These are phyloP conservation scores for Nymphaea thermarum DNA, from an alignment of 164 flowering plant genomes.

Conservation along the genomic window DNA sequence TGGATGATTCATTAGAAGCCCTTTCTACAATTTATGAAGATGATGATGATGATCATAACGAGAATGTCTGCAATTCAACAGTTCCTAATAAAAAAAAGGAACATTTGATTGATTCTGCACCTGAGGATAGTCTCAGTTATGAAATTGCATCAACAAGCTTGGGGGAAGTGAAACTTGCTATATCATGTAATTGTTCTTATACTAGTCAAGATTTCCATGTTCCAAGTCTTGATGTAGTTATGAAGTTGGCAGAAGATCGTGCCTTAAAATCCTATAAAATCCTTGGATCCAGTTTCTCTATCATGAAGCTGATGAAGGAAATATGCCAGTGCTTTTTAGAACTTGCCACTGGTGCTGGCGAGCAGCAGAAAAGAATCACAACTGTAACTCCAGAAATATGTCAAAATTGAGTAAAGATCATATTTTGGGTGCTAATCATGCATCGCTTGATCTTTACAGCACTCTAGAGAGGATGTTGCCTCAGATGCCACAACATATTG, in stretches of 20 bases:
- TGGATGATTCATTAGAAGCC: too few species aligned
- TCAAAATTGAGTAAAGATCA: too few species aligned
- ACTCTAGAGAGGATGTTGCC: background rate
- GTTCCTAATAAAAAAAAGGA: constrained; percentile 4
- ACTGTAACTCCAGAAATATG: too few species aligned
- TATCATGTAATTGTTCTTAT: constrained; percentile 16
- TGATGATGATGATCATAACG: constrained; percentile 6
- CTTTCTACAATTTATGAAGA: constrained; percentile 5
- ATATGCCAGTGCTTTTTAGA: too few species aligned
- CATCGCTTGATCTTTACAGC: background rate
- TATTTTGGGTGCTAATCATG: too few species aligned
- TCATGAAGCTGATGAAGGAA: constrained; percentile 22
- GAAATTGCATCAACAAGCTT: constrained; percentile 34
- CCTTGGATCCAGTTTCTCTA: constrained; percentile 22
- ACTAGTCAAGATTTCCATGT: constrained; percentile 14
- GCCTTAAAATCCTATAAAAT: constrained; percentile 20
- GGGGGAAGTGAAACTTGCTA: constrained; percentile 38
- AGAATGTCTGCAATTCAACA: constrained; percentile 1
- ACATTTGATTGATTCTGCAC: constrained; percentile 11
- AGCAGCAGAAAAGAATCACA: too few species aligned
- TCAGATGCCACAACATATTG: constrained; percentile 1
- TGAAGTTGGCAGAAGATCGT: constrained; percentile 28
- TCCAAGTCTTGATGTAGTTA: constrained; percentile 25
- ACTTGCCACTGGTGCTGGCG: too few species aligned
- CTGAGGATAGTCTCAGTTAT: constrained; percentile 9